These are phyloP conservation scores for Spencermartinsiella europaea DNA, from an alignment of 805 yeast genomes.

Conservation along the genomic window DNA sequence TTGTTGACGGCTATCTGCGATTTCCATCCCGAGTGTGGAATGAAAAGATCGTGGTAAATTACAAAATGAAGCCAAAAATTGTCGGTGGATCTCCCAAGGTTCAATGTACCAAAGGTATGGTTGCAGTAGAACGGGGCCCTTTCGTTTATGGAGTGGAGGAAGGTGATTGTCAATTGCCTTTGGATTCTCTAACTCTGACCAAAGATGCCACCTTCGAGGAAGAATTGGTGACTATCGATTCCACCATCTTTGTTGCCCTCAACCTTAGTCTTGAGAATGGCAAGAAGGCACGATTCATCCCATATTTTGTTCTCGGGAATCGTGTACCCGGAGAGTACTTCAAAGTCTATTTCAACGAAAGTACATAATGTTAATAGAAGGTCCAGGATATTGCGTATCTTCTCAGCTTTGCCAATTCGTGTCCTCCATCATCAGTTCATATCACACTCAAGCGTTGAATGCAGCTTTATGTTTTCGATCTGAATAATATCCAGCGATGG, in stretches of 20 bases:
- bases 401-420: too few relatives aligned
- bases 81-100: background rate
- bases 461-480: too few relatives aligned
- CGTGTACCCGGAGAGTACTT: background rate
- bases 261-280: too few relatives aligned
- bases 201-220: background rate
- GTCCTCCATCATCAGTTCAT: too few relatives aligned
- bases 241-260: background rate
- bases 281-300: background rate
- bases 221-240: background rate
- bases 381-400: too few relatives aligned
- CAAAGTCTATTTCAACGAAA: too few relatives aligned
- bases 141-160: slow-evolving; percentile 5
- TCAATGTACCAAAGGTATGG: background rate
- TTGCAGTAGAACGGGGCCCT: slow-evolving; percentile 2
- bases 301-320: slow-evolving; percentile 4
- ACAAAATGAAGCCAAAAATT: background rate
- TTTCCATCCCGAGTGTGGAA: background rate
- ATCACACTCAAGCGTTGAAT: too few relatives aligned
- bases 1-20: background rate
- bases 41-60: background rate
- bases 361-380: too few relatives aligned
- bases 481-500: too few relatives aligned
- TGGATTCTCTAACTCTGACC: background rate
- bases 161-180: too few relatives aligned